phyloP scores from a whole-genome alignment of 1,139 yeast species.

The Taphrina deformans region DNA sequence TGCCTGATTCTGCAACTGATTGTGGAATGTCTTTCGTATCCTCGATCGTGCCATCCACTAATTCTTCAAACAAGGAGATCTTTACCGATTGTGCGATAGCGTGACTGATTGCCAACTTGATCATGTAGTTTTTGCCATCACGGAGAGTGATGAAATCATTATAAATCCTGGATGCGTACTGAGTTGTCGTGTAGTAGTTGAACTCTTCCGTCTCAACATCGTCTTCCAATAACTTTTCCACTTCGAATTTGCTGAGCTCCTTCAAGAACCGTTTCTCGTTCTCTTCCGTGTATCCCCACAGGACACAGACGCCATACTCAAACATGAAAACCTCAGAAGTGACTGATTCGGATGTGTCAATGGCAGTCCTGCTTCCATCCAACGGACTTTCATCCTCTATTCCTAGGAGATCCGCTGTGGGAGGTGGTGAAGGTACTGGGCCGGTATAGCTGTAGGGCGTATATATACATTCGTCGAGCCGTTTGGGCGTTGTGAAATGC shows the following conservation, averaged over 20 bases:
- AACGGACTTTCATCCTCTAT: constrained; percentile 64
- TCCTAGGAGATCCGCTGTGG: constrained; percentile 53
- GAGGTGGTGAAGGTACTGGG: constrained; percentile 43
- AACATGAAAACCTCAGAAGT: constrained; percentile 79
- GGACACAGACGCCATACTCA: constrained; percentile 89
- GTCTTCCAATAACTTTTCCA: constrained; percentile 61
- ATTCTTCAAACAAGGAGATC: constrained; percentile 88
- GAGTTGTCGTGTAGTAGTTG: constrained; percentile 86
- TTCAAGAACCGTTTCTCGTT: constrained; percentile 82
- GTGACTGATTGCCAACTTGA: constrained; percentile 88
- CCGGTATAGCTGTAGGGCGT: constrained; percentile 34
- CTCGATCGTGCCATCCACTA: constrained; percentile 92
- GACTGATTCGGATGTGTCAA: constrained; percentile 50
- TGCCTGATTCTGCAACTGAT: constrained; percentile 90
- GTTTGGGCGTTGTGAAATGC: constrained; percentile 71
- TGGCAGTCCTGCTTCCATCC: constrained; percentile 86
- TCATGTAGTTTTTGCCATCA: constrained; percentile 84
- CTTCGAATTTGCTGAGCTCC: constrained; percentile 84
- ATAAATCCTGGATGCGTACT: constrained; percentile 72
- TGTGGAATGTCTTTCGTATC: constrained; percentile 97
- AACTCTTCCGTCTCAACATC: constrained; percentile 93
- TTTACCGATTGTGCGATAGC: constrained; percentile 97
- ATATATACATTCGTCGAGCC: constrained; percentile 76
- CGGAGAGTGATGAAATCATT: constrained; percentile 90
- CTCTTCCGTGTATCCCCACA: constrained; percentile 88